These are phyloP conservation scores for Vanilla planifolia DNA, from an alignment of 106 monocot genomes.

Conservation along the genomic window DNA sequence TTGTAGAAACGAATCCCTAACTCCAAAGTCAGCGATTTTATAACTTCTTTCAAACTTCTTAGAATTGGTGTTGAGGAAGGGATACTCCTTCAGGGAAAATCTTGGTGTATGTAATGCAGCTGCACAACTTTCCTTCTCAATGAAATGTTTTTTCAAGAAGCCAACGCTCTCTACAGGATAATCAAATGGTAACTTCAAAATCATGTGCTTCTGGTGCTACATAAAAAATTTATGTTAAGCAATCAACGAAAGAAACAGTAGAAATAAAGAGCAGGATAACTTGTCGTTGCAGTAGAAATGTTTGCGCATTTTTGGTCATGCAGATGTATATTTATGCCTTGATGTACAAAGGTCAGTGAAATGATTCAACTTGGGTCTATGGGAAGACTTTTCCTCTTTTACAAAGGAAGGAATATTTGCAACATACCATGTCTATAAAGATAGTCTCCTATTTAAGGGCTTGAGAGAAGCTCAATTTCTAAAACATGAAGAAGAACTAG, in stretches of 20 bases:
- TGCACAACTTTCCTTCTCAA: slow-evolving; percentile 13
- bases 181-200: not conserved
- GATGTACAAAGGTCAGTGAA: not conserved
- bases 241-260: too few species aligned
- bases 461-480: too few species aligned
- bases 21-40: slow-evolving; percentile 11
- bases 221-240: too few species aligned
- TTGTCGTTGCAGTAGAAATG: not conserved
- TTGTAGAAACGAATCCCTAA: slow-evolving; percentile 13
- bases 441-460: too few species aligned
- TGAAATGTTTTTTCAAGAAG: slow-evolving; percentile 11
- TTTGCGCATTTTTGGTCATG: not conserved
- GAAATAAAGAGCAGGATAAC: not conserved
- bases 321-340: not conserved
- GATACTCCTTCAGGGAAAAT: slow-evolving; percentile 6
- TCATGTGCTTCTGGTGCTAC: not conserved
- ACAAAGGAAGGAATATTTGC: too few species aligned
- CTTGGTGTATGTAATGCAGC: slow-evolving; percentile 7
- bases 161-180: slow-evolving; percentile 17
- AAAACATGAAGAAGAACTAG: too few species aligned
- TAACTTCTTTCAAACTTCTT: slow-evolving; percentile 12
- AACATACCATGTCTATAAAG: too few species aligned
- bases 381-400: not conserved
- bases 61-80: slow-evolving; percentile 3
- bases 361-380: not conserved